A percentile compares a stretch with the other conserved stretches of the same genome.
phyloP scores from a whole-genome alignment of 225 moss, liverwort and hornwort species.

The Antitrichia curtipendula region DNA sequence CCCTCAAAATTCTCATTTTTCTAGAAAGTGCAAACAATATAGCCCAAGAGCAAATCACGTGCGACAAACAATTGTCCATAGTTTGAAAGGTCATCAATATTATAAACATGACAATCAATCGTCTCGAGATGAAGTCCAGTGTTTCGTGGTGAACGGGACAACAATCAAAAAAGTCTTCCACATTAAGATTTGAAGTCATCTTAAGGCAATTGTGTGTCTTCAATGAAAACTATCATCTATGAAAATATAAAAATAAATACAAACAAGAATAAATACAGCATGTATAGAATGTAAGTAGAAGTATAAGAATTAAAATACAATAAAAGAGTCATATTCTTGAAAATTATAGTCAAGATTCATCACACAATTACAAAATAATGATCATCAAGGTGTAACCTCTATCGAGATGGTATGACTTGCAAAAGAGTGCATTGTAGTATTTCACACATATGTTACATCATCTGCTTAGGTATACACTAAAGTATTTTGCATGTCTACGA shows the following conservation, averaged over 20 bases:
- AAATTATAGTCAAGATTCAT: neutral
- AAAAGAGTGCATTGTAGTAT: neutral
- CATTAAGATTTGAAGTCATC: neutral
- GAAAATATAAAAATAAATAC: neutral
- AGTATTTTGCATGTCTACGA: neutral
- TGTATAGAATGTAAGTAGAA: too few species aligned
- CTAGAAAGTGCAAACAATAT: neutral
- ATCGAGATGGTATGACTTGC: neutral
- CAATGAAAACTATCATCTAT: neutral
- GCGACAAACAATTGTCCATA: neutral
- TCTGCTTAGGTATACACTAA: neutral
- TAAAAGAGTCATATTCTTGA: neutral
- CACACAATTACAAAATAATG: neutral
- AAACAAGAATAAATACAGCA: neutral
- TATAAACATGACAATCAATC: neutral
- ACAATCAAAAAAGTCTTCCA: neutral
- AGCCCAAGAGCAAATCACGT: rapidly evolving
- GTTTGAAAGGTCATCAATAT: neutral
- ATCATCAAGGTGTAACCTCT: neutral
- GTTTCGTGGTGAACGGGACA: too few species aligned
- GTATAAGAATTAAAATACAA: neutral
- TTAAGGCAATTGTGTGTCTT: neutral
- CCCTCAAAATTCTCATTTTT: neutral
- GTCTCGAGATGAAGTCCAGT: too few species aligned
- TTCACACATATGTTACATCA: too few species aligned